Base-by-base conservation (phyloP, 2,329 filamentous ascomycete species). In the Trichophyton verrucosum region DNA sequence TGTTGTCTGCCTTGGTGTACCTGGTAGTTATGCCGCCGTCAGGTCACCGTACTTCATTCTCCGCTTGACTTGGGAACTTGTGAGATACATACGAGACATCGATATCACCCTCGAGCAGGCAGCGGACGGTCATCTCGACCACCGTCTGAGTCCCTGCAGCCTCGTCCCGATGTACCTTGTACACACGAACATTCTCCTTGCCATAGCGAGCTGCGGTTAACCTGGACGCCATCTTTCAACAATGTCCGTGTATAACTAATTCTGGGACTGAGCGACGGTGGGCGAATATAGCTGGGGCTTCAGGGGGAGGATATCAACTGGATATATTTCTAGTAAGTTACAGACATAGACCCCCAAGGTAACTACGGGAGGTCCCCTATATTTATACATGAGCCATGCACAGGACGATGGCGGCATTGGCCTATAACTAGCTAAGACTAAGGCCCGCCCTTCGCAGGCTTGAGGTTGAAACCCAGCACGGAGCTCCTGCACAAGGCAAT, bases 111-210 rank as follows among this genome's bases (percentile, higher is more conserved):
- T 97, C 91, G 33, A 99, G 83, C 58, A 97, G 81, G 65, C 91
- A 90, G 77, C 89, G 89, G 68, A 99, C 88, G 46, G 91, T 96
- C 87, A 96, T 95, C 77, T 99, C 94, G 47, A 87, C 88, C 67
- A 97, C 89, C 6, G 86, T 88, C 75, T 99, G 92, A 22, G 84
- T 80, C 61, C 88, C 87, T 17, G 88, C 87, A 69, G 84, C 79
- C 71, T 84, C 79, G 74, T 97, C 85, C 69, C 85, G 85, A 71
- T 95, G 82, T 70, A 96, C 91, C 77, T 99, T 99, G 84, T 88
- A 95, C 69, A 99, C 85, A 71, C 94, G 91, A 81, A 99, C 87
- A 79, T 99, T 97, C 83, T 97, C 94, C 84, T 99, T 79, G 67
- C 77, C 77, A 68, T 80, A 80, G 62, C 76, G 76, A 61, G 77